A percentile compares a stretch with the other conserved stretches of the same genome.
These are phyloP conservation scores for Rhodomyrtus tomentosa DNA, from an alignment of 345 rosid genomes.

Conservation along the genomic window DNA sequence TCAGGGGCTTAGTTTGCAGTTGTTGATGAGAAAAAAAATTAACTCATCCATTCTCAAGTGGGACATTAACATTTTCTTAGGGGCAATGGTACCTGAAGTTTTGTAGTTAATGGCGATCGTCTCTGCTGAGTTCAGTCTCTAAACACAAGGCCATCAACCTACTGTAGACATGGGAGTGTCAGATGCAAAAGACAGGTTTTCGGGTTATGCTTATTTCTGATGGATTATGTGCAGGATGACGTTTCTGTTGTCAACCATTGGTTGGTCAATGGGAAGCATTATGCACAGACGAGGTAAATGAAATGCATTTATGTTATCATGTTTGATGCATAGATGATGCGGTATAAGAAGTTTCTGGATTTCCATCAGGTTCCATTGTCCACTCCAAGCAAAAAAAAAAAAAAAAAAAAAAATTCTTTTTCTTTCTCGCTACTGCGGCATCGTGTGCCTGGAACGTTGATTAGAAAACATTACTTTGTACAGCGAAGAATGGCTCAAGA, in stretches of 20 bases:
- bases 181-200: background rate
- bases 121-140: background rate
- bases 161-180: background rate
- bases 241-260: conserved; percentile 66
- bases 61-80: background rate
- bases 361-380: background rate
- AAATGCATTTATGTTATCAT: background rate
- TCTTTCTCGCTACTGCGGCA: background rate
- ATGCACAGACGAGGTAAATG: conserved; percentile 60
- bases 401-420: no score
- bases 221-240: conserved; percentile 35
- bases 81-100: background rate
- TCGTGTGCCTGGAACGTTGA: background rate
- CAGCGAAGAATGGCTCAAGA: conserved; percentile 85
- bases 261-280: conserved; percentile 80
- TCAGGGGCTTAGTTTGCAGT: background rate
- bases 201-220: background rate
- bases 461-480: background rate
- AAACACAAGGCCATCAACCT: background rate
- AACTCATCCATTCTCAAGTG: background rate
- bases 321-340: background rate
- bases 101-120: background rate
- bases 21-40: background rate
- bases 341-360: background rate
- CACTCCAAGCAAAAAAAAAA: background rate